Conservation (phyloP, 257 asterid species). For the Lavandula angustifolia region DNA sequence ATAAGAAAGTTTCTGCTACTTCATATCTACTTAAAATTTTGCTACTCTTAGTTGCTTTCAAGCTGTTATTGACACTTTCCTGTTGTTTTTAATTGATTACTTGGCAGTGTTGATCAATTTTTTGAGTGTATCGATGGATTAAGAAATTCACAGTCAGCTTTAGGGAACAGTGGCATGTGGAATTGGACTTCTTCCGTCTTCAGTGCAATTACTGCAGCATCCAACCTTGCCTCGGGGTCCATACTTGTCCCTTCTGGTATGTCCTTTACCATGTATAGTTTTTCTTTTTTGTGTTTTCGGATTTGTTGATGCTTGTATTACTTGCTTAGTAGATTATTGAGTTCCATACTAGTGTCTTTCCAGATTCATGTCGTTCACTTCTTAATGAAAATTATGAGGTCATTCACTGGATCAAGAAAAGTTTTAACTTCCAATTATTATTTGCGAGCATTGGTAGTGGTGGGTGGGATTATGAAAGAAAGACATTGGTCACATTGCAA, state of each 20-base stretch:
- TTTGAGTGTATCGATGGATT: slow-evolving; percentile 95
- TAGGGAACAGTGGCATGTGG: slow-evolving; percentile 97
- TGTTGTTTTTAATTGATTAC: slow-evolving; percentile 28
- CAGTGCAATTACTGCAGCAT: slow-evolving; percentile 93
- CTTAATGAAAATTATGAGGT: slow-evolving; percentile 3
- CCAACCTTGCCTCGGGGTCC: slow-evolving; percentile 97
- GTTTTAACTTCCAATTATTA: slow-evolving; percentile 17
- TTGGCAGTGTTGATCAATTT: slow-evolving; percentile 94
- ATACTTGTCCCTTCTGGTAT: slow-evolving; percentile 72
- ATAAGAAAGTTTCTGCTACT: slow-evolving; percentile 14
- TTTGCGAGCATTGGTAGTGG: slow-evolving; percentile 11
- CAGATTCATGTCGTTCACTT: slow-evolving; percentile 2
- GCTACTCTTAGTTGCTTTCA: slow-evolving; percentile 1
- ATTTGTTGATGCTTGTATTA: slow-evolving; percentile 1
- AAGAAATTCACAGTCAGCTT: slow-evolving; percentile 88
- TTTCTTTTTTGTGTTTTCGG: not conserved
- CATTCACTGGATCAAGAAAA: slow-evolving; percentile 1
- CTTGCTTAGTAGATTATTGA: slow-evolving; percentile 2
- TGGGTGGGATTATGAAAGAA: slow-evolving; percentile 1
- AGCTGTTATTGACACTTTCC: slow-evolving; percentile 30
- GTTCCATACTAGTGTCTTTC: not conserved
- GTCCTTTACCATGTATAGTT: slow-evolving; percentile 29
- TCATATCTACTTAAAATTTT: slow-evolving; percentile 6
- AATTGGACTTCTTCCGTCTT: slow-evolving; percentile 95
- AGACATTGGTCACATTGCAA: not conserved